These are phyloP conservation scores for Turnera subulata DNA, from an alignment of 345 rosid species.

Conservation along the genomic window DNA sequence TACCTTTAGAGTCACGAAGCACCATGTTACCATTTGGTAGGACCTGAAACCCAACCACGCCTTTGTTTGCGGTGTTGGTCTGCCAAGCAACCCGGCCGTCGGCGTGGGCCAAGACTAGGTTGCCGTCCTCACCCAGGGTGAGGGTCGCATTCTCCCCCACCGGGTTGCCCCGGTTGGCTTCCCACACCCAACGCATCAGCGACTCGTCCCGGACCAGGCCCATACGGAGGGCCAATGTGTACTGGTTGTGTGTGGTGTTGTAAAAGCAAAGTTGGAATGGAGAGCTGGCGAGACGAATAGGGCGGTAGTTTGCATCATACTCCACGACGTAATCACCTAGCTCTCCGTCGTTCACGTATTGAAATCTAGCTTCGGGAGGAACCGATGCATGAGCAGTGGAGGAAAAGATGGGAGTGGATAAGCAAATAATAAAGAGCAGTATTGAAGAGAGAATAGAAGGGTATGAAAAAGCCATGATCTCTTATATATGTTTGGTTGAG, in stretches of 20 bases:
- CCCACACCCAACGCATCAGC: constrained; percentile 45
- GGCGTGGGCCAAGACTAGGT: constrained; percentile 48
- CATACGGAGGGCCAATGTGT: constrained; percentile 13
- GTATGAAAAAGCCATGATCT: background rate
- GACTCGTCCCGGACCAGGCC: constrained; percentile 9
- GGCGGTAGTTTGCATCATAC: background rate
- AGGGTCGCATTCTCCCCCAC: constrained; percentile 57
- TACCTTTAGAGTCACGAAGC: constrained; percentile 26
- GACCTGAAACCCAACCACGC: constrained; percentile 50
- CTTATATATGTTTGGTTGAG: no score
- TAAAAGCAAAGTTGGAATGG: background rate
- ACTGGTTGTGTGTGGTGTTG: background rate
- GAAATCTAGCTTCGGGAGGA: background rate
- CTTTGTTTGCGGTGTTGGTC: constrained; percentile 55
- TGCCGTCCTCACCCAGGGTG: constrained; percentile 45
- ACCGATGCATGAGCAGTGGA: background rate
- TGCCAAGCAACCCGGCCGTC: constrained; percentile 63
- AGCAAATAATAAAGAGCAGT: background rate
- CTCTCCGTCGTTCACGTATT: background rate
- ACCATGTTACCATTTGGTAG: constrained; percentile 62
- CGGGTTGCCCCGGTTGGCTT: constrained; percentile 60
- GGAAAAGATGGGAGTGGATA: background rate
- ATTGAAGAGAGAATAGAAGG: background rate
- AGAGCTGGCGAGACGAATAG: background rate
- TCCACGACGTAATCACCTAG: background rate